Base-by-base conservation (phyloP, 2,329 filamentous ascomycete species). In the Neopestalotiopsis clavispora region DNA sequence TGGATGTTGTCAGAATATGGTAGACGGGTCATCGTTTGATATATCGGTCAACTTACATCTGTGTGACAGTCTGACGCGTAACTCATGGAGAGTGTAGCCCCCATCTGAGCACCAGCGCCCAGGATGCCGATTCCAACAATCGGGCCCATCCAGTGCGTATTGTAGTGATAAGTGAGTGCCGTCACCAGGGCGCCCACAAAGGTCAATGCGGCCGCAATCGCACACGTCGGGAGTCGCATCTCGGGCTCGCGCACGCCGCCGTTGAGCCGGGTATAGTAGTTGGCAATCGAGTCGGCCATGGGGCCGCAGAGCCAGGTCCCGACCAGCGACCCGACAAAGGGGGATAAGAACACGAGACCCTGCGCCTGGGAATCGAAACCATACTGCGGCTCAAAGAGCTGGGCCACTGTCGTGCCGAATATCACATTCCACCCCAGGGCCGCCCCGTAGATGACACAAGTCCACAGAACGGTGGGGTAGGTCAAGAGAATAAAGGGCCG, bases 181-280 rank as follows among this genome's bases (percentile, higher is more conserved):
- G 60, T 32, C 32, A 63, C 38, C 13, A 63, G 60, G 13, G 60
- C 38, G n/a, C 60, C 60, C 12, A 28, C 5, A 40, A 42, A 42
- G 3, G 60, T 63, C 30, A 63, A 34, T 6, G 32, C 32, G 12
- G 60, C 60, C 42, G 32, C 60, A 13, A 63, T 63, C 4, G 38
- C 38, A 34, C 32, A 38, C 17, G 38, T 45, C 9, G 60, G 60
- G 17, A 85, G 73, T 12, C 84, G 77, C 13, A 75, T 81, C 73
- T 85, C 84, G 2, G 84, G 84, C 72, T 83, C 78, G 68, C 83
- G 84, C 17, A 84, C 73, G 5, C 84, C 84, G 6, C 74, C 73
- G 66, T 84, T 80, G 61, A 75, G 77, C 65, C 76, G 77, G n/a
- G 82, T 78, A 12, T 75, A 74, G 76, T 80, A 81, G 68, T 81